Evolutionary conservation across 2,329 filamentous ascomycete genomes (phyloP).

Genomic region (Podosphaera xanthii): DNA sequence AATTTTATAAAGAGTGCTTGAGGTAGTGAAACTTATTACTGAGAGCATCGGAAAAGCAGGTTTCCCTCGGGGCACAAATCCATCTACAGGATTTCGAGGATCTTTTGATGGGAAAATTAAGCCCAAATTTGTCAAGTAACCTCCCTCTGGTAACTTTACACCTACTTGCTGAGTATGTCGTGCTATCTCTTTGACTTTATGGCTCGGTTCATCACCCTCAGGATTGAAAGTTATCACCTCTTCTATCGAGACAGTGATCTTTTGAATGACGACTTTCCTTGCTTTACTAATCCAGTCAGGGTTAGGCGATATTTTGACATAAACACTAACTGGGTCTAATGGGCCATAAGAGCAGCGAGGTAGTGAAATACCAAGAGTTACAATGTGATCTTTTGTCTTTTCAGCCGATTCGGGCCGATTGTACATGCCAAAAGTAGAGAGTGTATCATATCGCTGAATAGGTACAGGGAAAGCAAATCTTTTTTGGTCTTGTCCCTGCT

Average conservation of each 20-base stretch:
- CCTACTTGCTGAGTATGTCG: slow-evolving; percentile 66
- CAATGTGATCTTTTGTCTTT: slow-evolving; percentile 67
- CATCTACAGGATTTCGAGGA: slow-evolving; percentile 53
- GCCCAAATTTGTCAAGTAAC: slow-evolving; percentile 81
- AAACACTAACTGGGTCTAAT: slow-evolving; percentile 82
- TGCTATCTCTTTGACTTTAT: slow-evolving; percentile 68
- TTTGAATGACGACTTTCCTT: slow-evolving; percentile 75
- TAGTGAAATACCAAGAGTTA: slow-evolving; percentile 76
- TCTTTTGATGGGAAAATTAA: slow-evolving; percentile 82
- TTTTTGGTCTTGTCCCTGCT: slow-evolving; percentile 75
- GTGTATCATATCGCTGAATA: slow-evolving; percentile 78
- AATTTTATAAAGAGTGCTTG: slow-evolving; percentile 88
- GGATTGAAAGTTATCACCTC: slow-evolving; percentile 98
- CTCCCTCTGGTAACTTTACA: slow-evolving; percentile 68
- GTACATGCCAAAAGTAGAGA: slow-evolving; percentile 99
- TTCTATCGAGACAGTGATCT: slow-evolving; percentile 82
- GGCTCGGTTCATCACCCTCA: slow-evolving; percentile 82
- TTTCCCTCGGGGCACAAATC: slow-evolving; percentile 66
- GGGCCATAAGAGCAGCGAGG: slow-evolving; percentile 94
- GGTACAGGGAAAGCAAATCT: slow-evolving; percentile 84
- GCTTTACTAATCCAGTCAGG: slow-evolving; percentile 80
- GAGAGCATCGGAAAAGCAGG: slow-evolving; percentile 75
- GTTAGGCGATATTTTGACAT: slow-evolving; percentile 84
- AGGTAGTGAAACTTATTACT: slow-evolving; percentile 78
- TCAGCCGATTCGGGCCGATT: slow-evolving; percentile 82